These are phyloP conservation scores for Xylaria sp. DNA, from an alignment of 2,329 filamentous ascomycete genomes.

Conservation along the genomic window DNA sequence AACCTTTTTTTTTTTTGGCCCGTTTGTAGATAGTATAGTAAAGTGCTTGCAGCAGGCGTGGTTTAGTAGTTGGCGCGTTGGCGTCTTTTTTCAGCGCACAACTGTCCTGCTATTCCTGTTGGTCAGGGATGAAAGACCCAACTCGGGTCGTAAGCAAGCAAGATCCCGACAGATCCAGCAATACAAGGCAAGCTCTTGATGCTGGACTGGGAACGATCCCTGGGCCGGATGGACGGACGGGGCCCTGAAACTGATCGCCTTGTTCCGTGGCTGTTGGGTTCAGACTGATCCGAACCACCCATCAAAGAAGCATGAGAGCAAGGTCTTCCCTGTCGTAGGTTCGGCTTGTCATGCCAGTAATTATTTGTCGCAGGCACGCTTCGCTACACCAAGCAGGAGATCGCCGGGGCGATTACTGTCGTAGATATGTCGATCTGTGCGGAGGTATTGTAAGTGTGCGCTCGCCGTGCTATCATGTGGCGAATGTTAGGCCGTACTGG, in stretches of 20 bases:
- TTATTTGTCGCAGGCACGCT: slow-evolving; percentile 31
- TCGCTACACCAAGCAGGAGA: slow-evolving; percentile 17
- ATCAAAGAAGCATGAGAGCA: slow-evolving; percentile 23
- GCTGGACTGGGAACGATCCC: slow-evolving; percentile 9
- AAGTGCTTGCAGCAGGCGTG: slow-evolving; percentile 30
- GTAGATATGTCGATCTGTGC: slow-evolving; percentile 24
- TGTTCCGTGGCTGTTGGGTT: slow-evolving; percentile 25
- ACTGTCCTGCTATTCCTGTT: slow-evolving; percentile 24
- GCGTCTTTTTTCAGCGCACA: slow-evolving; percentile 10
- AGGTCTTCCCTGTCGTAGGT: slow-evolving; percentile 32
- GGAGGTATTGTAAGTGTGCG: slow-evolving; percentile 4
- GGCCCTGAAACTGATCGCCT: slow-evolving; percentile 37
- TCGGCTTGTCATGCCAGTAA: slow-evolving; percentile 36
- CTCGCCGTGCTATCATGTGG: slow-evolving; percentile 30
- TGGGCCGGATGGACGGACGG: slow-evolving; percentile 26
- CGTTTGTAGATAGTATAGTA: slow-evolving; percentile 6
- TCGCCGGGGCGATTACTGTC: slow-evolving; percentile 11
- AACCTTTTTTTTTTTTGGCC: slow-evolving; percentile 12
- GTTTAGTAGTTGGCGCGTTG: slow-evolving; percentile 27
- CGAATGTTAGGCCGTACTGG: slow-evolving; percentile 30
- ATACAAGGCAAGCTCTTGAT: slow-evolving; percentile 10
- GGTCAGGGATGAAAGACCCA: slow-evolving; percentile 28
- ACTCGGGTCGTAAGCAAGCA: slow-evolving; percentile 23
- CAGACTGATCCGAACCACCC: slow-evolving; percentile 20
- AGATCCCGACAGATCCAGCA: slow-evolving; percentile 29